These are phyloP conservation scores for Suhomyces prunicola DNA, from an alignment of 805 yeast genomes.

Conservation along the genomic window DNA sequence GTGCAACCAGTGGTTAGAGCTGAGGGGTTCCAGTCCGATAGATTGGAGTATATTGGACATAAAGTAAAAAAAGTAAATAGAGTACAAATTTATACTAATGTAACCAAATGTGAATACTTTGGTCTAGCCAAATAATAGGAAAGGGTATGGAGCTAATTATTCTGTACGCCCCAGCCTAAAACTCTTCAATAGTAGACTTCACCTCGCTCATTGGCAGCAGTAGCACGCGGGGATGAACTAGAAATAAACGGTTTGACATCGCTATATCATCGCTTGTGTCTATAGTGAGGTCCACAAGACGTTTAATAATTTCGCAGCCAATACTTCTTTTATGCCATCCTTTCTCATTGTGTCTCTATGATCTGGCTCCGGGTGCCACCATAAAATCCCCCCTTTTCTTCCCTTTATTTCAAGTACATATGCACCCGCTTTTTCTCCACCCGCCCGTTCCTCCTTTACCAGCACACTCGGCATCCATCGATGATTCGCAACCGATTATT, in stretches of 20 bases:
- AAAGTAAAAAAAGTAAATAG: no score
- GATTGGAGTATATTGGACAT: slow-evolving; percentile 55
- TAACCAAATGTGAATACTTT: no score
- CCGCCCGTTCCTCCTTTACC: neutral
- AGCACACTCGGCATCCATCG: neutral
- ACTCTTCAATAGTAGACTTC: no score
- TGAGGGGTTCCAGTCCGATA: slow-evolving; percentile 40
- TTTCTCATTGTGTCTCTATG: neutral
- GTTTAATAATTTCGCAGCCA: neutral
- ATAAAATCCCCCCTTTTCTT: neutral
- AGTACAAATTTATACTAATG: no score
- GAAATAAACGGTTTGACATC: no score
- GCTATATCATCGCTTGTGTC: no score
- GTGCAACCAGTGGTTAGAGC: slow-evolving; percentile 74
- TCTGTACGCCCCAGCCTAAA: no score
- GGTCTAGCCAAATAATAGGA: no score
- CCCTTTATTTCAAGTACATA: neutral
- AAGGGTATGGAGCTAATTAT: no score
- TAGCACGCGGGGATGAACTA: no score
- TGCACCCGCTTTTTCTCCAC: neutral
- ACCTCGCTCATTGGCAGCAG: no score
- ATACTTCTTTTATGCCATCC: neutral
- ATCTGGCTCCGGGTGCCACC: neutral
- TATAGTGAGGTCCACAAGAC: neutral
- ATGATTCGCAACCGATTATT: neutral